Conservation (phyloP, 805 yeast species). For the Zygotorulaspora florentina region DNA sequence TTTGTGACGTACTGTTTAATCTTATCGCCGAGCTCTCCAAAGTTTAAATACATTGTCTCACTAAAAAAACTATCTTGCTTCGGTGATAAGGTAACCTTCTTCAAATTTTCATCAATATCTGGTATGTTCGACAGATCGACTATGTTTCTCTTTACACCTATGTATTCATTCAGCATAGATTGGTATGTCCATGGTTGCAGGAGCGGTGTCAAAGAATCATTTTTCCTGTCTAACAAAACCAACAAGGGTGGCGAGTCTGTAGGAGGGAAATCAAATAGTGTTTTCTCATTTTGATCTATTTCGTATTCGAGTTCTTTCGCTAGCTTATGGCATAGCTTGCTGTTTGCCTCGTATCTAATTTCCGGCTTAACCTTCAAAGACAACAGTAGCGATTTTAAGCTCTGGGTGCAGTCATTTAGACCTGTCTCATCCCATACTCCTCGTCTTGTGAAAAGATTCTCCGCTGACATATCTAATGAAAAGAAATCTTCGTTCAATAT, state of each 20-base stretch:
- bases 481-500: constrained; percentile 69
- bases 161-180: constrained; percentile 91
- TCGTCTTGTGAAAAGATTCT: constrained; percentile 23
- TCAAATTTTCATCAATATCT: constrained; percentile 52
- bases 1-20: constrained; percentile 79
- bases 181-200: constrained; percentile 97
- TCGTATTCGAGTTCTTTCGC: constrained; percentile 62
- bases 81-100: constrained; percentile 60
- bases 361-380: constrained; percentile 75
- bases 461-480: constrained; percentile 36
- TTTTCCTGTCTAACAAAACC: constrained; percentile 73
- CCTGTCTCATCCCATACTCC: constrained; percentile 30
- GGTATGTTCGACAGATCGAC: constrained; percentile 60
- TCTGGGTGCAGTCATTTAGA: constrained; percentile 23
- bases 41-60: constrained; percentile 82
- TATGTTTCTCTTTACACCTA: constrained; percentile 77
- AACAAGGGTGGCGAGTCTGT: constrained; percentile 69
- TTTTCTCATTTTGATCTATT: constrained; percentile 51
- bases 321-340: constrained; percentile 58
- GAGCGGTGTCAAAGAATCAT: constrained; percentile 91
- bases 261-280: constrained; percentile 61
- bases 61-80: constrained; percentile 73
- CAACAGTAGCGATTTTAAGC: constrained; percentile 36
- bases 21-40: constrained; percentile 89
- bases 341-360: constrained; percentile 70